Conservation (phyloP, 1,284 basidiomycete species). For the Peniophora sp. region DNA sequence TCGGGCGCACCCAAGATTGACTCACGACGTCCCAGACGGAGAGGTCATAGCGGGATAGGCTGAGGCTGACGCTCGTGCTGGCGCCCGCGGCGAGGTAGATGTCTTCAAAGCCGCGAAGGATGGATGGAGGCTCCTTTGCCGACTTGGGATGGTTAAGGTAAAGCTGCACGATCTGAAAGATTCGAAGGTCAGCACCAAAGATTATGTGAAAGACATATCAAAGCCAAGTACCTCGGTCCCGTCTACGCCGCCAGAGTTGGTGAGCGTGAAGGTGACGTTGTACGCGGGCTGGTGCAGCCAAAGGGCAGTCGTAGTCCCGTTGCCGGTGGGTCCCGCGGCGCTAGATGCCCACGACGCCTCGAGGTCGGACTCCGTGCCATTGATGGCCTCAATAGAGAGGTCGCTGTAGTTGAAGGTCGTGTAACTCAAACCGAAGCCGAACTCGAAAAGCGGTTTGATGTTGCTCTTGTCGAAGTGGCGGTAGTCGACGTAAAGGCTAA, state of each 20-base stretch:
- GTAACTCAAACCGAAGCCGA: slow-evolving; percentile 35
- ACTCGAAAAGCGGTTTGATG: slow-evolving; percentile 27
- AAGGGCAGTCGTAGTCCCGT: background rate
- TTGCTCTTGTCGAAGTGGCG: slow-evolving; percentile 56
- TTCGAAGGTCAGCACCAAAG: slow-evolving; percentile 5
- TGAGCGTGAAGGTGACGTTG: slow-evolving; percentile 23
- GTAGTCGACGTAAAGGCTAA: slow-evolving; percentile 63
- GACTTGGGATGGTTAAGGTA: slow-evolving; percentile 54
- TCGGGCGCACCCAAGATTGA: slow-evolving; percentile 19
- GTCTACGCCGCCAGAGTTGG: slow-evolving; percentile 25
- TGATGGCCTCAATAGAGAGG: slow-evolving; percentile 21
- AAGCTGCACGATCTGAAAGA: slow-evolving; percentile 50
- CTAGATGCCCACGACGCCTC: slow-evolving; percentile 21
- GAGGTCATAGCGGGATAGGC: slow-evolving; percentile 57
- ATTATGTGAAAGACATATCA: background rate
- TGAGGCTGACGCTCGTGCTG: slow-evolving; percentile 38
- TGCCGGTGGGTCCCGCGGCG: background rate
- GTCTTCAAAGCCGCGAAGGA: slow-evolving; percentile 63
- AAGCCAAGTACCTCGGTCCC: slow-evolving; percentile 23
- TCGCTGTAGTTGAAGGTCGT: slow-evolving; percentile 30
- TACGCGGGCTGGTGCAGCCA: slow-evolving; percentile 24
- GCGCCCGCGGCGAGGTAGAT: slow-evolving; percentile 41
- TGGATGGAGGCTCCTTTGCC: slow-evolving; percentile 49
- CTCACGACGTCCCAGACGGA: slow-evolving; percentile 20
- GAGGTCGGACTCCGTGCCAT: slow-evolving; percentile 20